Percentiles rank a stretch among this genome's conserved stretches.
phyloP scores from a whole-genome alignment of 768 basidiomycete genomes.

The Podaxis sp. region DNA sequence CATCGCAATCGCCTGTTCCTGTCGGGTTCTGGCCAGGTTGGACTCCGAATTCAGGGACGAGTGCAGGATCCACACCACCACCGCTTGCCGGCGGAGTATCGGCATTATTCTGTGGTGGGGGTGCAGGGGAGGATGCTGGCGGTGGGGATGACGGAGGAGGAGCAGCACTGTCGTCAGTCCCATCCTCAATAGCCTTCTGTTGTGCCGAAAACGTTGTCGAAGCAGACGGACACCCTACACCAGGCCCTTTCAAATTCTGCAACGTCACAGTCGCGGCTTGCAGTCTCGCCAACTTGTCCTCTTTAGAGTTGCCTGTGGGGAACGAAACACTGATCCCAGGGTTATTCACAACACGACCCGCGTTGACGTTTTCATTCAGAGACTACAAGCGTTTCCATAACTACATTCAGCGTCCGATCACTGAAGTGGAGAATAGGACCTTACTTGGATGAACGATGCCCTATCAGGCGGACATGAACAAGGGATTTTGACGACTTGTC shows the following conservation, averaged over 20 bases:
- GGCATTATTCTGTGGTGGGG: neutral
- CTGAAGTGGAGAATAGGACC: slow-evolving; percentile 2
- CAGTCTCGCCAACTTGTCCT: slow-evolving; percentile 54
- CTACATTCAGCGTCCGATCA: neutral
- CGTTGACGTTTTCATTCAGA: slow-evolving; percentile 54
- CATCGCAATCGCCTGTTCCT: slow-evolving; percentile 72
- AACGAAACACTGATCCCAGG: slow-evolving; percentile 56
- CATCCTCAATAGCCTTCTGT: slow-evolving; percentile 34
- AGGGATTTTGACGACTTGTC: slow-evolving; percentile 57
- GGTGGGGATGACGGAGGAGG: slow-evolving; percentile 23
- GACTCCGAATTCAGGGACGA: slow-evolving; percentile 61
- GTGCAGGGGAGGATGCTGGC: slow-evolving; percentile 25
- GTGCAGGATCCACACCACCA: slow-evolving; percentile 43
- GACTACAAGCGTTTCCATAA: slow-evolving; percentile 23
- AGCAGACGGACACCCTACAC: slow-evolving; percentile 64
- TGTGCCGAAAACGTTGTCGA: slow-evolving; percentile 59
- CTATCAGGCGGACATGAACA: slow-evolving; percentile 64
- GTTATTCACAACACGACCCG: slow-evolving; percentile 66
- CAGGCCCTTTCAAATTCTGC: slow-evolving; percentile 72
- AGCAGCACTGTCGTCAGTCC: slow-evolving; percentile 19
- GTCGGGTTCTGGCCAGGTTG: slow-evolving; percentile 59
- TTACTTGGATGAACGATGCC: slow-evolving; percentile 48
- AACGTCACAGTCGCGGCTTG: slow-evolving; percentile 60
- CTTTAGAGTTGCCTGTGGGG: slow-evolving; percentile 56
- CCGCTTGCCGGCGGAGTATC: neutral